Percentiles rank a stretch among this genome's conserved stretches.
Evolutionary conservation across 768 basidiomycete species (phyloP).

Genomic region (Collybia mongolica): DNA sequence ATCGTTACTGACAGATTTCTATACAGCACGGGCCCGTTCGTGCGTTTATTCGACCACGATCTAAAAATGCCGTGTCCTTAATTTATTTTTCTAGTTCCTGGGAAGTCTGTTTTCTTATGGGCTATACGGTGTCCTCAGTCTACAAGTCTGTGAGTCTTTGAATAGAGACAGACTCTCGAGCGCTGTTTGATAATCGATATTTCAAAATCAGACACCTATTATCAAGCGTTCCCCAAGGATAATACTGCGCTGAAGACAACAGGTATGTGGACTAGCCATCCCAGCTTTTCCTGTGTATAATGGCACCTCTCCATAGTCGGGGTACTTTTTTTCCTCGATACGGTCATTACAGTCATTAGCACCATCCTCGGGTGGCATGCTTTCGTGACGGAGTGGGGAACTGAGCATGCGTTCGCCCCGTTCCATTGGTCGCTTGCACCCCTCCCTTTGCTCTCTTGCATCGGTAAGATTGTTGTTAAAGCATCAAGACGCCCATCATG

Average conservation of each 20-base stretch:
- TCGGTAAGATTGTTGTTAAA: not conserved
- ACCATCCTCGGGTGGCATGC: slow-evolving; percentile 4
- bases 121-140: slow-evolving; percentile 3
- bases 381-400: slow-evolving; percentile 5
- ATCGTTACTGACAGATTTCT: too few species aligned
- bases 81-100: not conserved
- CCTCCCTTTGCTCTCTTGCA: slow-evolving; percentile 5
- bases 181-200: too few species aligned
- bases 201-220: not conserved
- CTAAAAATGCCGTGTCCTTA: too few species aligned
- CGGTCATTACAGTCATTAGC: slow-evolving; percentile 5
- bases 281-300: not conserved
- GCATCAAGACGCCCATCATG: not conserved
- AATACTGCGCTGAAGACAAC: not conserved
- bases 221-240: slow-evolving; percentile 3
- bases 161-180: not conserved
- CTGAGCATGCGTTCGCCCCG: not conserved
- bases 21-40: too few species aligned
- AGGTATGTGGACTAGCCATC: not conserved
- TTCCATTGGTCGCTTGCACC: slow-evolving; percentile 7
- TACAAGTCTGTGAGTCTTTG: slow-evolving; percentile 3
- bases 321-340: slow-evolving; percentile 7
- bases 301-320: slow-evolving; percentile 1
- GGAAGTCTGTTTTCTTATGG: slow-evolving; percentile 6
- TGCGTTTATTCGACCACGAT: too few species aligned